These are phyloP conservation scores for Fusarium mangiferae DNA, from an alignment of 2,329 filamentous ascomycete species.

Conservation along the genomic window DNA sequence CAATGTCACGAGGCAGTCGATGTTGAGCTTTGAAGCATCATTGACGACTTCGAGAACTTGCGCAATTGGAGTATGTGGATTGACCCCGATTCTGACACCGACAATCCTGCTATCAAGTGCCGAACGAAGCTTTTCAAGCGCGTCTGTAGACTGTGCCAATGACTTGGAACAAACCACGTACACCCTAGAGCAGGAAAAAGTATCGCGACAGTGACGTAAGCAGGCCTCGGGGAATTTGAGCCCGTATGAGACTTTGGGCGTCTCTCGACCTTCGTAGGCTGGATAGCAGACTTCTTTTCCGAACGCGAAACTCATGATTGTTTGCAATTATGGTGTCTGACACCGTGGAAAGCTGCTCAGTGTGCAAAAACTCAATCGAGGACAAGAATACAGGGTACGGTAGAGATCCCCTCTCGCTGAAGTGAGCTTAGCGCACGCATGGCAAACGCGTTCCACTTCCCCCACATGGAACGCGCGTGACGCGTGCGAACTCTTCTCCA, in stretches of 20 bases:
- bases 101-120: conserved; percentile 56
- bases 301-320: conserved; percentile 2
- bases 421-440: neutral
- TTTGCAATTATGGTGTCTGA: rapidly evolving
- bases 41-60: conserved; percentile 60
- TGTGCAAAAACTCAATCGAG: neutral
- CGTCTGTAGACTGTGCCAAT: conserved; percentile 57
- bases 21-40: conserved; percentile 50
- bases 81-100: conserved; percentile 61
- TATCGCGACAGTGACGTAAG: neutral
- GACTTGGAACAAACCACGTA: conserved; percentile 52
- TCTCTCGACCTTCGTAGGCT: neutral
- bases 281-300: neutral
- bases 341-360: rapidly evolving
- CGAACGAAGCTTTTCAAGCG: conserved; percentile 53
- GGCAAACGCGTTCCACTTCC: neutral
- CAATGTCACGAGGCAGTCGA: conserved; percentile 64
- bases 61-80: conserved; percentile 63
- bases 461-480: neutral
- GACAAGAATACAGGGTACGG: neutral
- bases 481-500: neutral
- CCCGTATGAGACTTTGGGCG: conserved; percentile 12
- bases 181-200: neutral
- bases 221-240: conserved; percentile 15
- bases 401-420: neutral